Evolutionary conservation across 306 rosid species (phyloP).

Genomic region (Castanea sativa): DNA sequence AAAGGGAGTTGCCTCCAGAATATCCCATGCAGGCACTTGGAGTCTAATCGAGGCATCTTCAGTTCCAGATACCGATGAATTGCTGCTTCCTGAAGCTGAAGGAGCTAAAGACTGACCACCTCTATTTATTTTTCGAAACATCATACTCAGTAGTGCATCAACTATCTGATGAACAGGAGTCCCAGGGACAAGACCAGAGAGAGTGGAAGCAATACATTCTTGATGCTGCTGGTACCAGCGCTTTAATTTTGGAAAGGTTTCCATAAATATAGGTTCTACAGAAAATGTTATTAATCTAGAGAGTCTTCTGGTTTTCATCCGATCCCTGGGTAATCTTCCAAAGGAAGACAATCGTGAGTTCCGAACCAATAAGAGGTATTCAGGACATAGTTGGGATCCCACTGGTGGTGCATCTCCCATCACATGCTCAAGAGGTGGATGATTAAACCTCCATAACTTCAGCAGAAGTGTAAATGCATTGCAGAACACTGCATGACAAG

Average conservation of each 20-base stretch:
- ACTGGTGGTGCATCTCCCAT: slow-evolving; percentile 60
- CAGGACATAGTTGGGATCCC: slow-evolving; percentile 72
- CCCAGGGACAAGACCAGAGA: slow-evolving; percentile 63
- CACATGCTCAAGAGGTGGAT: slow-evolving; percentile 62
- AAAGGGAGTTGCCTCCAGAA: slow-evolving; percentile 87
- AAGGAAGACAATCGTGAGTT: slow-evolving; percentile 52
- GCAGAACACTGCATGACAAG: slow-evolving; percentile 76
- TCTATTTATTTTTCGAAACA: slow-evolving; percentile 68
- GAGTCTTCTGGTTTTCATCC: slow-evolving; percentile 46
- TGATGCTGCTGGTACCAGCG: slow-evolving; percentile 83
- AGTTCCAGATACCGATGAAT: slow-evolving; percentile 51
- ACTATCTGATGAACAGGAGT: slow-evolving; percentile 71
- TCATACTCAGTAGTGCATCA: slow-evolving; percentile 68
- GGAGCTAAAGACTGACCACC: slow-evolving; percentile 57
- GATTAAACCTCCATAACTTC: slow-evolving; percentile 87
- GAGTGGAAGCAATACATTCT: slow-evolving; percentile 80
- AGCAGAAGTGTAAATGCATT: slow-evolving; percentile 82
- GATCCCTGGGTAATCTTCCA: slow-evolving; percentile 56
- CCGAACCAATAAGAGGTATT: slow-evolving; percentile 76
- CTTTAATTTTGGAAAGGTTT: slow-evolving; percentile 77
- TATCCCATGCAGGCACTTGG: slow-evolving; percentile 94
- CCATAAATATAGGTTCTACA: slow-evolving; percentile 54
- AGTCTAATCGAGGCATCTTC: slow-evolving; percentile 67
- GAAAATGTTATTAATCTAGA: slow-evolving; percentile 50
- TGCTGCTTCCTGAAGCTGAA: slow-evolving; percentile 60